Evolutionary conservation across 164 flowering plant genomes (phyloP), one percentile per base, ranked within the genome.

Genomic region (Kalanchoe fedtschenkoi): DNA sequence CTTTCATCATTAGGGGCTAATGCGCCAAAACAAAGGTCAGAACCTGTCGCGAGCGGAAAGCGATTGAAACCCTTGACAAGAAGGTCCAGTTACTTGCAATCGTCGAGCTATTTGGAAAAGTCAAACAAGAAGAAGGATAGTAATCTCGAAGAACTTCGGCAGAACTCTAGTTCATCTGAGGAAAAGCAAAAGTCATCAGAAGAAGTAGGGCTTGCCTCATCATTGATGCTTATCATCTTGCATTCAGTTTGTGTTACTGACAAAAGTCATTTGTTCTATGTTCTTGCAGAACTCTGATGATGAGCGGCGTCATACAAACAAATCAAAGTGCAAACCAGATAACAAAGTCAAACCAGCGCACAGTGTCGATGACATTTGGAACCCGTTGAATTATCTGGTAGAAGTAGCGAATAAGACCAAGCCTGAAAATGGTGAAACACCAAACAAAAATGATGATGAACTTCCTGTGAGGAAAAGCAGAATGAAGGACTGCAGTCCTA

Each of bases 331-430:
- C 44, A 43, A 67, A 37, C 61, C 69, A 75, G 81, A 74, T 9
- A 81, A 76, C 10, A 87, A 93, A 75, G 76, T 66, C 46, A 96
- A 88, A 72, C 76, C 79, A 1, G 17, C 56, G 15, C 56, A 51
- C 26, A 51, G 16, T 51, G 24, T 17, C 8, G 56, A 51, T 51
- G 56, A 51, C 56, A 51, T 26, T 51, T 90, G 97, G 97, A 90
- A 87, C 34, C 96, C 99, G 16, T 78, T 93, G 55, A 90, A 83
- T 69, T 83, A 81, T 75, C 77, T 91, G 41, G 87, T 95, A 65
- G 97, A 95, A 71, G 95, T 82, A 66, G 99, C 99, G 56, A 95
- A 83, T 68, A 76, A 93, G 69, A 85, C 84, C 37, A 95, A 88
- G 77, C 70, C 88, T 10, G 61, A 8, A 19, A 22, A 4, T 14